Evolutionary conservation across 192 early-diverging fungal species (phyloP).

Genomic region (Oehlia diaphana): DNA sequence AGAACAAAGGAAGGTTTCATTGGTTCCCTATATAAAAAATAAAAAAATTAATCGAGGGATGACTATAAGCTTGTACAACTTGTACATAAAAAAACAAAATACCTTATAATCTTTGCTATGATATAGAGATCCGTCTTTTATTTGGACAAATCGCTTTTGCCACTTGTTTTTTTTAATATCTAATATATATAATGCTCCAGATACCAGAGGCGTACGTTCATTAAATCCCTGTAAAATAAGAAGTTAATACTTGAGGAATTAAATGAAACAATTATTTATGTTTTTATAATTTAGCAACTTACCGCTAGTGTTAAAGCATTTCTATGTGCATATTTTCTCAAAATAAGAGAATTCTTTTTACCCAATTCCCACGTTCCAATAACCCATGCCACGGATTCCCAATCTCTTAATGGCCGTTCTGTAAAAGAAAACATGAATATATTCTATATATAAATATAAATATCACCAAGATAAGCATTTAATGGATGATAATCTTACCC

Average conservation of each 20-base stretch:
- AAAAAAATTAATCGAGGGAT: not conserved
- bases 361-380: slow-evolving; percentile 84
- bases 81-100: not conserved
- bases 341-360: slow-evolving; percentile 72
- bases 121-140: slow-evolving; percentile 67
- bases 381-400: slow-evolving; percentile 85
- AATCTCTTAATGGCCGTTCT: slow-evolving; percentile 88
- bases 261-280: not conserved
- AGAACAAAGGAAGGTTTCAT: not conserved
- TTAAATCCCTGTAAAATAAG: slow-evolving; percentile 22
- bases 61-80: not conserved
- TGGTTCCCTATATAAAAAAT: not conserved
- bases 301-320: slow-evolving; percentile 55
- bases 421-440: not conserved
- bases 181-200: slow-evolving; percentile 61
- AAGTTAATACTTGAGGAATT: not conserved
- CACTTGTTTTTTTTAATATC: slow-evolving; percentile 84
- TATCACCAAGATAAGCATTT: not conserved
- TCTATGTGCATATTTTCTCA: slow-evolving; percentile 74
- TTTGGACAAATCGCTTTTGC: slow-evolving; percentile 72
- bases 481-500: slow-evolving; percentile 37
- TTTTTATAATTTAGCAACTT: not conserved
- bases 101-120: slow-evolving; percentile 58
- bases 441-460: not conserved
- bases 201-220: slow-evolving; percentile 3